phyloP scores from a whole-genome alignment of 1,139 yeast species.

The Lodderomyces oxycetoniae region DNA sequence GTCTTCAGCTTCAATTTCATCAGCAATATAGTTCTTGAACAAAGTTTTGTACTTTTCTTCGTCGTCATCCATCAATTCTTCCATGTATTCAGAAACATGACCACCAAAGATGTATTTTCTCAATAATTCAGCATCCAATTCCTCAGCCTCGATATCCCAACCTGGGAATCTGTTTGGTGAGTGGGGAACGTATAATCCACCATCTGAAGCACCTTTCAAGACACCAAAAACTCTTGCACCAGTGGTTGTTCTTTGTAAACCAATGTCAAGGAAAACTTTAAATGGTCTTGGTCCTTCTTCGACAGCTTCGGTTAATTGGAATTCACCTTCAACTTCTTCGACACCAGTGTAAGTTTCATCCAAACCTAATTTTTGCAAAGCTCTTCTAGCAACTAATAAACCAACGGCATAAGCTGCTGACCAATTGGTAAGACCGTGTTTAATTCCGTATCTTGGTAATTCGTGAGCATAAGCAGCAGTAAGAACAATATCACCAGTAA shows the following conservation, averaged over 20 bases:
- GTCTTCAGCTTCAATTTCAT: slow-evolving; percentile 95
- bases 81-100: slow-evolving; percentile 99
- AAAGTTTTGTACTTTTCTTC: slow-evolving; percentile 98
- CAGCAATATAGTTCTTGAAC: slow-evolving; percentile 95
- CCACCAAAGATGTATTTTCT: slow-evolving; percentile 99
- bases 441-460: slow-evolving; percentile 96
- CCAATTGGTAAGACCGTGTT: slow-evolving; percentile 99
- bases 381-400: slow-evolving; percentile 98
- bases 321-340: slow-evolving; percentile 99
- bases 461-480: slow-evolving; percentile 99
- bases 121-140: slow-evolving; percentile 94
- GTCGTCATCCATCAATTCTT: slow-evolving; percentile 99
- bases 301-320: slow-evolving; percentile 95
- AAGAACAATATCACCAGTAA: slow-evolving; percentile 94
- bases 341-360: slow-evolving; percentile 99
- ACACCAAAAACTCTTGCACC: slow-evolving; percentile 99
- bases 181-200: slow-evolving; percentile 99
- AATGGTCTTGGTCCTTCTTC: slow-evolving; percentile 99
- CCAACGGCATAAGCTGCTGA: slow-evolving; percentile 99
- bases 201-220: slow-evolving; percentile 99
- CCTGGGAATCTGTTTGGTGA: slow-evolving; percentile 99
- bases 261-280: slow-evolving; percentile 99
- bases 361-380: slow-evolving; percentile 94
- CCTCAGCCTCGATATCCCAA: slow-evolving; percentile 98
- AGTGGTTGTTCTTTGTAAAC: slow-evolving; percentile 99